Evolutionary conservation across 1,139 yeast species (phyloP).

Genomic region (Diutina scorzettiae): DNA sequence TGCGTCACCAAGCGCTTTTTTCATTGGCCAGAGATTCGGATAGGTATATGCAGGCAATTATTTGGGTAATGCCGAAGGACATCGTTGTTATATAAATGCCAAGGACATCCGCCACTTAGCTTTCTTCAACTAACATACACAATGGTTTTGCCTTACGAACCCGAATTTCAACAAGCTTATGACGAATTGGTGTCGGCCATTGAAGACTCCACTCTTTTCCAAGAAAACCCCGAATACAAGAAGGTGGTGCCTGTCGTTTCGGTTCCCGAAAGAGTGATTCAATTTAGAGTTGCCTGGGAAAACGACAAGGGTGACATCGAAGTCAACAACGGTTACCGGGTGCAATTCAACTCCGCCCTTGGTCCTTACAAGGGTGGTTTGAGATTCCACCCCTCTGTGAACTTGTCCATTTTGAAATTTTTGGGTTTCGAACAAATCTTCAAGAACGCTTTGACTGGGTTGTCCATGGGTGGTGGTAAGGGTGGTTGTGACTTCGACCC

Average conservation of each 20-base stretch:
- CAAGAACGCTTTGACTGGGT: slow-evolving; percentile 95
- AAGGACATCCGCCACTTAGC: neutral
- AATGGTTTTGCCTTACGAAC: slow-evolving; percentile 39
- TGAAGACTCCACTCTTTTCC: slow-evolving; percentile 83
- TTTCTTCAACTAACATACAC: slow-evolving; percentile 1
- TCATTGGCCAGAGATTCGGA: slow-evolving; percentile 10
- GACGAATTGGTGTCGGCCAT: slow-evolving; percentile 82
- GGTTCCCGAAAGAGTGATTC: slow-evolving; percentile 91
- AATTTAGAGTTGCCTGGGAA: slow-evolving; percentile 97
- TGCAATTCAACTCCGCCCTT: slow-evolving; percentile 94
- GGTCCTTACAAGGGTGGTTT: slow-evolving; percentile 99
- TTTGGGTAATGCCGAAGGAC: slow-evolving; percentile 1
- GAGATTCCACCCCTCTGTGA: slow-evolving; percentile 95
- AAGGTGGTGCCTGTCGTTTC: slow-evolving; percentile 85
- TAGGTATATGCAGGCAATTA: slow-evolving; percentile 1
- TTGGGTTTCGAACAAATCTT: slow-evolving; percentile 97
- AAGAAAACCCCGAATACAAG: slow-evolving; percentile 80
- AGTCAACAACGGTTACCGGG: slow-evolving; percentile 96
- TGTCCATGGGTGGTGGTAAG: slow-evolving; percentile 98
- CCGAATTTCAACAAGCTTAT: slow-evolving; percentile 98
- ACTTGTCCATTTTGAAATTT: slow-evolving; percentile 87
- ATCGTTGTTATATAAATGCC: neutral
- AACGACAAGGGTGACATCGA: slow-evolving; percentile 85
- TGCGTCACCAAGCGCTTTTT: slow-evolving; percentile 1
- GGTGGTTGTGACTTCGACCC: slow-evolving; percentile 99